A percentile compares a stretch with the other conserved stretches of the same genome.
phyloP scores from a whole-genome alignment of 768 basidiomycete genomes.

The Termitomyces sp. region DNA sequence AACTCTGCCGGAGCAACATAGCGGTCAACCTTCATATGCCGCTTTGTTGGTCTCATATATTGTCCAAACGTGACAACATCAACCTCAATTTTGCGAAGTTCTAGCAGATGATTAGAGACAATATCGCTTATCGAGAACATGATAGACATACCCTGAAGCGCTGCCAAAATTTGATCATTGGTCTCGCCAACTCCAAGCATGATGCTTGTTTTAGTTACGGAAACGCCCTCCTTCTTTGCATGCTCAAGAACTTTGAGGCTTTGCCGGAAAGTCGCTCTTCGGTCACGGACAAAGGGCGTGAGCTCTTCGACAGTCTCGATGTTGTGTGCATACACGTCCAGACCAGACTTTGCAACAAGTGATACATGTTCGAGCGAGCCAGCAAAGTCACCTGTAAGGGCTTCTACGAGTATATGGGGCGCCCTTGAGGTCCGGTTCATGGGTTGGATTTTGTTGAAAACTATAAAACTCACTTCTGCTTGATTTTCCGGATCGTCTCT shows the following conservation, averaged over 20 bases:
- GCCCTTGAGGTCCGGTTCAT: slow-evolving; percentile 47
- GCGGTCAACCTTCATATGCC: slow-evolving; percentile 98
- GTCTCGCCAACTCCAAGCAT: slow-evolving; percentile 98
- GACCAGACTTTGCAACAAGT: slow-evolving; percentile 83
- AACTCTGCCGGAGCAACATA: slow-evolving; percentile 96
- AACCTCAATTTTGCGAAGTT: slow-evolving; percentile 81
- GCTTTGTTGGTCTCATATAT: slow-evolving; percentile 99
- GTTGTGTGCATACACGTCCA: slow-evolving; percentile 98
- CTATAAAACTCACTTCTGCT: slow-evolving; percentile 67
- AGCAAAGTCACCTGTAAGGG: slow-evolving; percentile 91
- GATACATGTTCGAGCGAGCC: slow-evolving; percentile 73
- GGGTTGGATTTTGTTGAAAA: not conserved
- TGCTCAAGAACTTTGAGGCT: slow-evolving; percentile 76
- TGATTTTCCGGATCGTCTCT: slow-evolving; percentile 91
- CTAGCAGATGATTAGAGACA: slow-evolving; percentile 33
- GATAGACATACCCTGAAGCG: slow-evolving; percentile 57
- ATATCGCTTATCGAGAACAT: not conserved
- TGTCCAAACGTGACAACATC: slow-evolving; percentile 99
- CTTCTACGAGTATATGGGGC: slow-evolving; percentile 93
- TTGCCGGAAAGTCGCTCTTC: slow-evolving; percentile 86
- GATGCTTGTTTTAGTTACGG: slow-evolving; percentile 94
- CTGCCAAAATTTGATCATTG: slow-evolving; percentile 73
- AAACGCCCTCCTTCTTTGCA: slow-evolving; percentile 79
- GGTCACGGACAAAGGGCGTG: slow-evolving; percentile 93
- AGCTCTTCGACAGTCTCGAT: slow-evolving; percentile 93